Evolutionary conservation across 129 eudicot genomes (phyloP).

Genomic region (Flaveria sonorensis): DNA sequence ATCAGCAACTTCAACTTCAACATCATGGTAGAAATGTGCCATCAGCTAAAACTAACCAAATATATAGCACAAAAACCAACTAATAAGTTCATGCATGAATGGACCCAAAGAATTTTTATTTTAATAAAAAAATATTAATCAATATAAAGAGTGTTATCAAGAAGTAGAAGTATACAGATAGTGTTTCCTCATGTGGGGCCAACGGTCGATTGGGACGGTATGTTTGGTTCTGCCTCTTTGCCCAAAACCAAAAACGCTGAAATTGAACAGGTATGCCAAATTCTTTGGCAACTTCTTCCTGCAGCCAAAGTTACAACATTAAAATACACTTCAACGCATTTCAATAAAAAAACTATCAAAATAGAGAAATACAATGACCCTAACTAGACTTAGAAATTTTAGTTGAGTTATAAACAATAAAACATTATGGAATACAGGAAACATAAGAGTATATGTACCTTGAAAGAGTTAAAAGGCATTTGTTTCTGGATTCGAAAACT

Average conservation of each 20-base stretch:
- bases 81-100: constrained; percentile 15
- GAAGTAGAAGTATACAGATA: constrained; percentile 49
- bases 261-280: constrained; percentile 82
- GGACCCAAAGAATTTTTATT: not conserved
- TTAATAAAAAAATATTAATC: not conserved
- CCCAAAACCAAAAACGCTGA: constrained; percentile 96
- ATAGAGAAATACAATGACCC: constrained; percentile 4
- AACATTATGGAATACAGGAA: not conserved
- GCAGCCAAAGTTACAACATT: constrained; percentile 26
- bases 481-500: constrained; percentile 94
- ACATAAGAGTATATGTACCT: constrained; percentile 47
- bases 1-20: not conserved
- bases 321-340: not conserved
- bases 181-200: constrained; percentile 80
- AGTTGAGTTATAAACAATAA: not conserved
- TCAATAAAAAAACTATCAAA: not conserved
- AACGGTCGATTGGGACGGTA: constrained; percentile 95
- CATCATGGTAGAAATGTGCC: constrained; percentile 1
- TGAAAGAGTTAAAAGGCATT: constrained; percentile 68
- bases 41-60: constrained; percentile 6
- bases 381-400: not conserved
- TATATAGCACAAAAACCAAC: constrained; percentile 17
- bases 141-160: not conserved
- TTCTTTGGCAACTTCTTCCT: constrained; percentile 99
- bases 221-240: constrained; percentile 90